Conservation (phyloP, 2,329 filamentous ascomycete genomes). For the Ciborinia camelliae region DNA sequence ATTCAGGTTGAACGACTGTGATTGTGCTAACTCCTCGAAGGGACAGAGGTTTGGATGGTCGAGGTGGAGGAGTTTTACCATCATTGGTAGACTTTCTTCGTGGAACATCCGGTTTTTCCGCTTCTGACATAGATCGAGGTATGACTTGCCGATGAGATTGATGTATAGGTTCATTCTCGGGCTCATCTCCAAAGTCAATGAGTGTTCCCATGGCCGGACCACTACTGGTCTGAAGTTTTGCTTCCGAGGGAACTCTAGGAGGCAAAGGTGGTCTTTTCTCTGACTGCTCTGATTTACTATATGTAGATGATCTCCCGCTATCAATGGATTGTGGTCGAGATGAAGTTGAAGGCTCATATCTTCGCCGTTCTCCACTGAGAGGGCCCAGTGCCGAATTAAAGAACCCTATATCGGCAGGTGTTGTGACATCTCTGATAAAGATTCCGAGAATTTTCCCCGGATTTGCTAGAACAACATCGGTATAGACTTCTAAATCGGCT, state of each 20-base stretch:
- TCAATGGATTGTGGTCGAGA: constrained; percentile 26
- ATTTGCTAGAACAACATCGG: constrained; percentile 81
- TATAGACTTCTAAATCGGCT: constrained; percentile 95
- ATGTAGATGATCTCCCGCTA: constrained; percentile 23
- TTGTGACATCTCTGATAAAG: constrained; percentile 95
- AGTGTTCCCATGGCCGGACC: constrained; percentile 50
- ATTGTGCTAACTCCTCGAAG: constrained; percentile 44
- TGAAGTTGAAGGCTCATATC: constrained; percentile 21
- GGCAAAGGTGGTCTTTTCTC: constrained; percentile 32
- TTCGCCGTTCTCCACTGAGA: constrained; percentile 30
- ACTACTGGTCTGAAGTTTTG: constrained; percentile 36
- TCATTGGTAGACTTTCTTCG: constrained; percentile 32
- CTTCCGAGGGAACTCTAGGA: constrained; percentile 30
- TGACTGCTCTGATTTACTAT: constrained; percentile 21
- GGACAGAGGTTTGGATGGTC: constrained; percentile 56
- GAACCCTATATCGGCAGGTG: constrained; percentile 66
- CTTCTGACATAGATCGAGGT: constrained; percentile 32
- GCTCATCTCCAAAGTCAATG: constrained; percentile 59
- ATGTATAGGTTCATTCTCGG: constrained; percentile 41
- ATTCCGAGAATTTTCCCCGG: constrained; percentile 77
- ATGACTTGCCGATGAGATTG: constrained; percentile 35
- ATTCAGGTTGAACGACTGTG: constrained; percentile 35
- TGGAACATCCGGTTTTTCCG: constrained; percentile 32
- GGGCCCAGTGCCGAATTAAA: constrained; percentile 57
- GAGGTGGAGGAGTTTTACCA: constrained; percentile 46